Evolutionary conservation across 306 rosid genomes (phyloP).

Genomic region (Spatholobus suberectus): DNA sequence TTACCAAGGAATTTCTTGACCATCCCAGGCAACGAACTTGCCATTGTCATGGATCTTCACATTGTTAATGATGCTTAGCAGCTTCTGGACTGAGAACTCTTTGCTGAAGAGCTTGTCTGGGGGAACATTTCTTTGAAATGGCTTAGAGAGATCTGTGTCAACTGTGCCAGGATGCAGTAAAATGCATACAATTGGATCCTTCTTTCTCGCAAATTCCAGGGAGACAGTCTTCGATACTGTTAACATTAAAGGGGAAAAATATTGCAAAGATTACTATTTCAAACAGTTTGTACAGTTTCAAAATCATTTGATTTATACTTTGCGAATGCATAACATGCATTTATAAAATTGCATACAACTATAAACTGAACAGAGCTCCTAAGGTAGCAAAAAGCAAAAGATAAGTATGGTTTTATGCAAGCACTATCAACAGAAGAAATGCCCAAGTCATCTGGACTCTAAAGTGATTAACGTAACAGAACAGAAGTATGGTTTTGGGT

Average conservation of each 20-base stretch:
- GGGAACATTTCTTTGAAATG: conserved; percentile 89
- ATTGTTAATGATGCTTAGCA: conserved; percentile 65
- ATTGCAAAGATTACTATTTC: conserved; percentile 8
- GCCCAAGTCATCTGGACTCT: background rate
- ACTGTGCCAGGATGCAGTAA: conserved; percentile 96
- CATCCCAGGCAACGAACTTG: conserved; percentile 96
- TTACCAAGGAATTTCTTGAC: conserved; percentile 97
- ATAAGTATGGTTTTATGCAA: conserved; percentile 13
- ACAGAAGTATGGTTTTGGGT: background rate
- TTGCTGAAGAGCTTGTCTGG: conserved; percentile 79
- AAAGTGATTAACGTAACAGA: background rate
- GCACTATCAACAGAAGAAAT: conserved; percentile 4
- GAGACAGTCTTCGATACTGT: conserved; percentile 80
- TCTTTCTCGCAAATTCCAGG: conserved; percentile 78
- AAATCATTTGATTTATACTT: conserved; percentile 29
- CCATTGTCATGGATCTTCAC: conserved; percentile 81
- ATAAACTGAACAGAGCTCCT: background rate
- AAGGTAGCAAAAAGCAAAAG: background rate
- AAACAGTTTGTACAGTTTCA: conserved; percentile 22
- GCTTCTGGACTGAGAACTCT: conserved; percentile 83
- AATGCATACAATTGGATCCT: conserved; percentile 80
- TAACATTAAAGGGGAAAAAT: background rate
- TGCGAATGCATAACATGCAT: background rate
- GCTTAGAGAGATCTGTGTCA: conserved; percentile 94
- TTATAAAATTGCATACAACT: background rate